phyloP scores from a whole-genome alignment of 495 filamentous ascomycete species.

The Penicillium dipodomyicola region DNA sequence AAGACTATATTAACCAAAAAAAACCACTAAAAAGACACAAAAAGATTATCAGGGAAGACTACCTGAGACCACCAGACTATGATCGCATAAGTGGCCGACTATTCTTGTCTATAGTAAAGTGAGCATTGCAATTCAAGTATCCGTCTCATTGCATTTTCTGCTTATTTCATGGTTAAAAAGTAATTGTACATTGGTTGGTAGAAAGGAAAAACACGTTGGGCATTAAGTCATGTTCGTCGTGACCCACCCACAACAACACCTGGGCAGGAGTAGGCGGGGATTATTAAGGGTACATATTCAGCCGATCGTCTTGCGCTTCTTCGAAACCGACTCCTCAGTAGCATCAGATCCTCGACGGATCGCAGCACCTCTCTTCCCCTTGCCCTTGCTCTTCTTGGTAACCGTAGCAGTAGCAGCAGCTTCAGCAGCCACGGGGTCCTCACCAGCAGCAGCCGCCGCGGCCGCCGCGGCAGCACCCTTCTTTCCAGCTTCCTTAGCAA shows the following conservation, averaged over 20 bases:
- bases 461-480: constrained; percentile 24
- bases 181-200: not conserved
- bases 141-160: not conserved
- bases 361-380: constrained; percentile 39
- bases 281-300: constrained; percentile 9
- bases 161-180: not conserved
- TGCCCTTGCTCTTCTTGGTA: constrained; percentile 41
- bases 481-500: constrained; percentile 44
- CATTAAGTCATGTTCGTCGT: not conserved
- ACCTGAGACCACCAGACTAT: too few relatives aligned
- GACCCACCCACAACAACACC: not conserved
- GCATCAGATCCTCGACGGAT: constrained; percentile 40
- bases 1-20: too few relatives aligned
- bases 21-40: too few relatives aligned
- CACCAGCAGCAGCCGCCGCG: constrained; percentile 11
- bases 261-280: not conserved
- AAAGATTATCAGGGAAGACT: too few relatives aligned
- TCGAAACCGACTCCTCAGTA: constrained; percentile 41
- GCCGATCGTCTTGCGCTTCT: constrained; percentile 43
- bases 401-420: constrained; percentile 22
- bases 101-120: not conserved
- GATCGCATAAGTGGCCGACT: too few relatives aligned
- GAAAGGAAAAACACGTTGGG: not conserved
- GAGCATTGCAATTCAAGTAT: not conserved
- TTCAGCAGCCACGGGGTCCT: constrained; percentile 23